These are phyloP conservation scores for Myxozyma mucilagina DNA, from an alignment of 805 yeast genomes.

Conservation along the genomic window DNA sequence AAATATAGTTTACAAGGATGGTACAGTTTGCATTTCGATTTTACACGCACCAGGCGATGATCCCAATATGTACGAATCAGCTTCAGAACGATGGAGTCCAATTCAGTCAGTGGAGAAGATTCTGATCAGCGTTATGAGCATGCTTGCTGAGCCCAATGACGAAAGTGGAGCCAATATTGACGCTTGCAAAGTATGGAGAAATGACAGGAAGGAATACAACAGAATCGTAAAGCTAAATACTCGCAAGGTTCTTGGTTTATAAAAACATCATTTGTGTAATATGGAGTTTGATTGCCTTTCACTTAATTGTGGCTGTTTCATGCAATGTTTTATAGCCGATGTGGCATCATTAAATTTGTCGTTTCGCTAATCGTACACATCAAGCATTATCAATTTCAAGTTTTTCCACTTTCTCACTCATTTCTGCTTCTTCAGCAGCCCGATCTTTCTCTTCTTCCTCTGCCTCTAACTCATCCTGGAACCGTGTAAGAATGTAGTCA, in stretches of 20 bases:
- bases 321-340: no score
- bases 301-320: no score
- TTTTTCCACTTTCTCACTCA: constrained; percentile 5
- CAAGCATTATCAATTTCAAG: constrained; percentile 4
- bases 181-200: constrained; percentile 87
- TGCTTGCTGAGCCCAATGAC: constrained; percentile 95
- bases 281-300: background rate
- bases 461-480: constrained; percentile 57
- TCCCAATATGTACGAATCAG: constrained; percentile 91
- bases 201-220: constrained; percentile 67
- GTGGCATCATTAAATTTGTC: no score
- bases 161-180: constrained; percentile 92
- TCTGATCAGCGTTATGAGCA: constrained; percentile 84
- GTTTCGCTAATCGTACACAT: no score
- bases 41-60: constrained; percentile 97
- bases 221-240: constrained; percentile 67
- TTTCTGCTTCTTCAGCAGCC: constrained; percentile 5
- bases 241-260: constrained; percentile 68
- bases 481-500: constrained; percentile 70
- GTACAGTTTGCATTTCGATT: constrained; percentile 93
- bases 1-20: constrained; percentile 70
- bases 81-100: constrained; percentile 98
- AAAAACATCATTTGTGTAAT: constrained; percentile 8
- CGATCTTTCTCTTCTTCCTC: constrained; percentile 45
- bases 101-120: constrained; percentile 98